Conservation (phyloP, 169 alveolate genomes). For the Eimeria sp. region DNA sequence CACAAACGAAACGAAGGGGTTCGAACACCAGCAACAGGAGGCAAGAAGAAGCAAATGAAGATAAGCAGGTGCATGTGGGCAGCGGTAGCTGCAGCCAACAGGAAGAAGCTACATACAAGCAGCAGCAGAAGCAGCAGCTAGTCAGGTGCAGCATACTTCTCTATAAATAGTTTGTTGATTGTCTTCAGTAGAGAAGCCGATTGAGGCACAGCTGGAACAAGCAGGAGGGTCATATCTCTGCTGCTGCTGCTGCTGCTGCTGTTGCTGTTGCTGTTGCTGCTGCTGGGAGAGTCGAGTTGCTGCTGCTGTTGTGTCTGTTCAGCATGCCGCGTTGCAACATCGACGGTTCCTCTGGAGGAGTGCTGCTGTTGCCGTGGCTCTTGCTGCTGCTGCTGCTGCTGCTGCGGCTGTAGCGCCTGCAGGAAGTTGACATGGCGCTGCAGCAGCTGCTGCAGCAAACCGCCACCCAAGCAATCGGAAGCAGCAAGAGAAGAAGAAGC, state of each 20-base stretch:
- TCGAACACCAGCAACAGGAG: neutral
- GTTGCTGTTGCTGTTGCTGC: neutral
- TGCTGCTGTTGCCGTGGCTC: neutral
- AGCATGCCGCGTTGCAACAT: neutral
- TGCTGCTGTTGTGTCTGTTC: neutral
- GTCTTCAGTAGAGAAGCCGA: conserved; percentile 18
- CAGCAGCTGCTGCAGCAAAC: conserved; percentile 15
- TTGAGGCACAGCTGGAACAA: conserved; percentile 15
- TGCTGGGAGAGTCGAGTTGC: too few relatives aligned
- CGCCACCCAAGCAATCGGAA: neutral
- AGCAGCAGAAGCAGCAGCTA: conserved; percentile 12
- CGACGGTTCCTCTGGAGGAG: neutral
- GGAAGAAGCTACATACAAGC: neutral
- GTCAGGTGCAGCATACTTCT: neutral
- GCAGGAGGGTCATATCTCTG: conserved; percentile 14
- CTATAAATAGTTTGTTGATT: neutral
- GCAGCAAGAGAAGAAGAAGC: neutral
- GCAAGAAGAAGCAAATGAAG: neutral
- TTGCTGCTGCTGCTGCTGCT: conserved; percentile 2
- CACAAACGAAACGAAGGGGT: neutral
- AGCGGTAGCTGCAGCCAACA: neutral
- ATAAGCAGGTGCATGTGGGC: neutral
- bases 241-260: conserved; percentile 54
- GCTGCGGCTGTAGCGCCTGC: conserved; percentile 7
- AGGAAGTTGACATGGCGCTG: neutral